A percentile compares a stretch with the other conserved stretches of the same genome.
Evolutionary conservation across 2,329 filamentous ascomycete genomes (phyloP).

Genomic region (Tolypocladium guangdongense): DNA sequence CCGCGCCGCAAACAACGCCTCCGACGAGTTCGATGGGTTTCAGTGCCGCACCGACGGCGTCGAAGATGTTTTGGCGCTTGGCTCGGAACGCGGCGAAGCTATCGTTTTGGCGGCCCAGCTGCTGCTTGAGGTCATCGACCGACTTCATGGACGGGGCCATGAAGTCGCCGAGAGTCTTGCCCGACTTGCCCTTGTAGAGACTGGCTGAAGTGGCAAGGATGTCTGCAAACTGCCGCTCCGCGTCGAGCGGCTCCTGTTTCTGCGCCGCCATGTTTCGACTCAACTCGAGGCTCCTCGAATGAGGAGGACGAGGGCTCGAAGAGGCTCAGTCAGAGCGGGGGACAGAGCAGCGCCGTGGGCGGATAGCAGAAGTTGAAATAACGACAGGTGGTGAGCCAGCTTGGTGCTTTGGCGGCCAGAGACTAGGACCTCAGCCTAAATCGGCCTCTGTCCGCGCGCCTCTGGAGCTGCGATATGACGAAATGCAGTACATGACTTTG

Average conservation of each 20-base stretch:
- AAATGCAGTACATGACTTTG: background rate
- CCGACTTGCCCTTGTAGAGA: conserved; percentile 18
- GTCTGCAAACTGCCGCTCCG: conserved; percentile 12
- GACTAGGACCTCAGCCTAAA: no score
- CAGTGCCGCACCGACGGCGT: conserved; percentile 19
- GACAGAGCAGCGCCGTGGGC: background rate
- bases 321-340: background rate
- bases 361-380: background rate
- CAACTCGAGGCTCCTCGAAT: background rate
- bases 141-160: conserved; percentile 20
- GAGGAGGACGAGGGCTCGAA: background rate
- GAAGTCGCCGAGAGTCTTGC: conserved; percentile 18
- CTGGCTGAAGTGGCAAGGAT: conserved; percentile 24
- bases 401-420: background rate
- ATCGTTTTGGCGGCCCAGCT: conserved; percentile 23
- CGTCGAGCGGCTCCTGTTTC: background rate
- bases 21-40: conserved; percentile 29
- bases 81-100: conserved; percentile 25
- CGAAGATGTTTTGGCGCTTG: conserved; percentile 22
- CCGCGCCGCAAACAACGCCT: conserved; percentile 23
- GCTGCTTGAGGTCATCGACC: conserved; percentile 18
- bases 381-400: background rate
- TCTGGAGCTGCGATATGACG: no score
- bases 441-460: background rate
- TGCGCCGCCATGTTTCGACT: background rate